Percentiles rank a stretch among this genome's conserved stretches.
Evolutionary conservation across 1,284 basidiomycete species (phyloP).

Genomic region (Meripilus lineatus): DNA sequence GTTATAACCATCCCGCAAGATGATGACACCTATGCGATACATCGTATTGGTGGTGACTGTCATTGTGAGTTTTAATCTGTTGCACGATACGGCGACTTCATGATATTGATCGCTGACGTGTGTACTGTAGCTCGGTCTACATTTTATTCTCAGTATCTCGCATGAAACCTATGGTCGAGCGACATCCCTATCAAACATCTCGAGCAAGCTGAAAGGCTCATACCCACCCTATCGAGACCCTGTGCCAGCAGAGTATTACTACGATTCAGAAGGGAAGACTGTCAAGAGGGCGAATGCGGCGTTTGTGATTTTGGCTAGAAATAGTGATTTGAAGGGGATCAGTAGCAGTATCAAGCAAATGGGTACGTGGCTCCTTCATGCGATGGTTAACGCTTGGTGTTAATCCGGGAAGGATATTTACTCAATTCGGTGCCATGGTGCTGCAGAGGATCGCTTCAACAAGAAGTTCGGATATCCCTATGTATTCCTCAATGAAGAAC

Average conservation of each 20-base stretch:
- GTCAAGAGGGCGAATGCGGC: conserved; percentile 74
- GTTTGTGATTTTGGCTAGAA: conserved; percentile 84
- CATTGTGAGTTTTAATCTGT: conserved; percentile 43
- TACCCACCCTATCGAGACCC: conserved; percentile 42
- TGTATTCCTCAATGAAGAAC: conserved; percentile 82
- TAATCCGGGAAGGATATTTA: too few species aligned
- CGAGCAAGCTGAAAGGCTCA: conserved; percentile 36
- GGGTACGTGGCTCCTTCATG: conserved; percentile 21
- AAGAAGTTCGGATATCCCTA: conserved; percentile 83
- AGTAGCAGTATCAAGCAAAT: conserved; percentile 72
- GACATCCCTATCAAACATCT: conserved; percentile 54
- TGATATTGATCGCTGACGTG: neutral
- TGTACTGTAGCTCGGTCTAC: conserved; percentile 52
- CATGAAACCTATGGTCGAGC: conserved; percentile 65
- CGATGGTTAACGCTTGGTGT: neutral
- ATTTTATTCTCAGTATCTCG: conserved; percentile 68
- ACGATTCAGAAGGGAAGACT: conserved; percentile 28
- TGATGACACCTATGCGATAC: conserved; percentile 79
- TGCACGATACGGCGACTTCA: neutral
- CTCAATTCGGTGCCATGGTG: neutral
- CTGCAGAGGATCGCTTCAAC: conserved; percentile 78
- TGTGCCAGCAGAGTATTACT: conserved; percentile 55
- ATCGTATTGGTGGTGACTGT: conserved; percentile 60
- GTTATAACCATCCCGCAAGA: conserved; percentile 35
- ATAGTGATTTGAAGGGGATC: conserved; percentile 73